Percentiles rank a stretch among this genome's conserved stretches.
phyloP scores from a whole-genome alignment of 345 rosid genomes.

The Acer saccharum region DNA sequence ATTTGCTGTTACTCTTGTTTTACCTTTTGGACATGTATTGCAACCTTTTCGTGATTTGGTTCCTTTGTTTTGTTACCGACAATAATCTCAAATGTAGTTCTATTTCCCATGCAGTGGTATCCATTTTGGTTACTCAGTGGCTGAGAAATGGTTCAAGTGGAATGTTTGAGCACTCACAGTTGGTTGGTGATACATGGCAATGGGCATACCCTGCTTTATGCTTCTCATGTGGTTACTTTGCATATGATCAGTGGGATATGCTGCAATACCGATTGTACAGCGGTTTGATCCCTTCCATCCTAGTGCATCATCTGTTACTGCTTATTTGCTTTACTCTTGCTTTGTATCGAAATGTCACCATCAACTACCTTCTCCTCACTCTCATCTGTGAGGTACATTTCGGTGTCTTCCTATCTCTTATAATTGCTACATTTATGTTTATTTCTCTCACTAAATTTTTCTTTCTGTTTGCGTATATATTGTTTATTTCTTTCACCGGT shows the following conservation, averaged over 20 bases:
- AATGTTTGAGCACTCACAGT: constrained; percentile 73
- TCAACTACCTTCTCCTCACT: constrained; percentile 87
- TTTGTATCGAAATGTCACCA: constrained; percentile 73
- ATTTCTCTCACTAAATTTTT: background rate
- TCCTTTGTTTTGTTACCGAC: background rate
- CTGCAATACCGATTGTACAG: constrained; percentile 70
- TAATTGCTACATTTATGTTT: background rate
- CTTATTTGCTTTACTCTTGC: constrained; percentile 91
- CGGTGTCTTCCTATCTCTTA: background rate
- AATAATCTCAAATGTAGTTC: constrained; percentile 4
- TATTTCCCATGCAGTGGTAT: constrained; percentile 57
- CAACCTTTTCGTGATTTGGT: background rate
- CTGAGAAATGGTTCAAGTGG: constrained; percentile 39
- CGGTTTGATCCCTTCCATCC: constrained; percentile 75
- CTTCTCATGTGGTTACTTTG: constrained; percentile 93
- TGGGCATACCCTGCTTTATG: constrained; percentile 84
- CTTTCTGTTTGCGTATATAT: background rate
- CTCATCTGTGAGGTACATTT: constrained; percentile 80
- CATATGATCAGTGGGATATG: constrained; percentile 97
- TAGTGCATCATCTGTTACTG: constrained; percentile 80
- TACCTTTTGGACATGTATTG: background rate
- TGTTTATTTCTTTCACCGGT: background rate
- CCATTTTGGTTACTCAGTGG: constrained; percentile 58
- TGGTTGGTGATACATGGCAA: constrained; percentile 69
- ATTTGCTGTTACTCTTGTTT: background rate